phyloP scores from a whole-genome alignment of 2,329 filamentous ascomycete species.

The Epicoccum sorghinum region DNA sequence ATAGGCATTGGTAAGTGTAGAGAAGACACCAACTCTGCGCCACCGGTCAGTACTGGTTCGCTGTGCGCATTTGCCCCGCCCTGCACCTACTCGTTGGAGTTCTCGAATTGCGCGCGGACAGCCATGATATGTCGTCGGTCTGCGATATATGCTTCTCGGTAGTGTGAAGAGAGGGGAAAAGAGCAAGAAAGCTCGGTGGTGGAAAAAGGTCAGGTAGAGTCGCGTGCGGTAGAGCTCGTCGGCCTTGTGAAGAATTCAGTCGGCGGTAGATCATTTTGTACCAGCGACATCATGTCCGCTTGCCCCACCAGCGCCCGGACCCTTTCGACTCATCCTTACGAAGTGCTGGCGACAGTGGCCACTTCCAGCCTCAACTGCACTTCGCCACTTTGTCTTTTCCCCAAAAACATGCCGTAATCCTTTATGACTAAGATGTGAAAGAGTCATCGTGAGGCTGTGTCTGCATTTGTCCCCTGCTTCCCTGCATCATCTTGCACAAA shows the following conservation, averaged over 20 bases:
- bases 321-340: slow-evolving; percentile 37
- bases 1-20: slow-evolving; percentile 96
- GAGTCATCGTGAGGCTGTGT: slow-evolving; percentile 1
- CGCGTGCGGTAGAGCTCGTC: slow-evolving; percentile 17
- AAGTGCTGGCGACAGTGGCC: not conserved
- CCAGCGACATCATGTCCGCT: slow-evolving; percentile 28
- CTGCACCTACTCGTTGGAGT: slow-evolving; percentile 79
- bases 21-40: slow-evolving; percentile 89
- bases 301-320: slow-evolving; percentile 29
- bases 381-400: slow-evolving; percentile 9
- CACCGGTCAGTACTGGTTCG: slow-evolving; percentile 21
- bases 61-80: slow-evolving; percentile 2
- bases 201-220: slow-evolving; percentile 6
- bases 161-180: not conserved
- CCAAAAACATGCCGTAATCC: slow-evolving; percentile 1
- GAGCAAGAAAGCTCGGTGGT: not conserved
- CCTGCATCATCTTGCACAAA: not conserved
- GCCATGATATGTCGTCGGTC: slow-evolving; percentile 51
- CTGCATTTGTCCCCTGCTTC: too few species aligned
- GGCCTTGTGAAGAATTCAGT: slow-evolving; percentile 30
- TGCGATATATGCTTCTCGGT: slow-evolving; percentile 3
- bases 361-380: slow-evolving; percentile 13
- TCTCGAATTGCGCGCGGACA: slow-evolving; percentile 74
- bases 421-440: slow-evolving; percentile 9
- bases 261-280: slow-evolving; percentile 34